A percentile compares a stretch with the other conserved stretches of the same genome.
phyloP scores from a whole-genome alignment of 495 filamentous ascomycete genomes.

The Lindgomyces ingoldianus region DNA sequence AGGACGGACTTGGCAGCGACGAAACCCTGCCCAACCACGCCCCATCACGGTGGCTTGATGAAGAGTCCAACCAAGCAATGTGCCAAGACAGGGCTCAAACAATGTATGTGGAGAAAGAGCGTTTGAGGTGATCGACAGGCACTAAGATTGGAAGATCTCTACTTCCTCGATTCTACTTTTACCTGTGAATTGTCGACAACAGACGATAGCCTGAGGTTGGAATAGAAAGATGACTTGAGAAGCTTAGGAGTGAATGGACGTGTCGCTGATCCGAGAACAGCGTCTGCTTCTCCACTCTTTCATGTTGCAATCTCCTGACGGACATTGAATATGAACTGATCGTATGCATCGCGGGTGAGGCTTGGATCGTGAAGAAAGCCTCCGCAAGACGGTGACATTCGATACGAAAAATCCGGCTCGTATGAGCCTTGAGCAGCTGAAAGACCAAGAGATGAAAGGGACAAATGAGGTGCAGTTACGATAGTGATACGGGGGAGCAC shows the following conservation, averaged over 20 bases:
- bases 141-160: neutral
- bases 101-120: neutral
- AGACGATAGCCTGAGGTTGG: too few relatives aligned
- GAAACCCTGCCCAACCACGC: neutral
- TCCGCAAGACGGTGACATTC: neutral
- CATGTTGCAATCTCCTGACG: too few relatives aligned
- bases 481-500: too few relatives aligned
- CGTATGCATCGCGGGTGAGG: neutral
- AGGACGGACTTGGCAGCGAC: conserved; percentile 15
- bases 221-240: too few relatives aligned
- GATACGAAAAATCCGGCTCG: conserved; percentile 12
- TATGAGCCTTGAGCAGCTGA: conserved; percentile 9
- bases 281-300: too few relatives aligned
- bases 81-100: conserved; percentile 25
- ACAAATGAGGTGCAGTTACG: too few relatives aligned
- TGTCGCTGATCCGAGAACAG: too few relatives aligned
- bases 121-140: conserved; percentile 2
- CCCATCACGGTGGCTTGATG: neutral
- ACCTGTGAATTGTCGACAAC: too few relatives aligned
- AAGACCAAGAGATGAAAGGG: conserved; percentile 1
- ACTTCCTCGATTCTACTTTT: neutral
- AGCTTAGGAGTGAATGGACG: too few relatives aligned
- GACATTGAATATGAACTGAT: neutral
- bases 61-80: conserved; percentile 1
- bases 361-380: neutral